phyloP scores from a whole-genome alignment of 495 filamentous ascomycete genomes.

The Hypoxylon perforatum region DNA sequence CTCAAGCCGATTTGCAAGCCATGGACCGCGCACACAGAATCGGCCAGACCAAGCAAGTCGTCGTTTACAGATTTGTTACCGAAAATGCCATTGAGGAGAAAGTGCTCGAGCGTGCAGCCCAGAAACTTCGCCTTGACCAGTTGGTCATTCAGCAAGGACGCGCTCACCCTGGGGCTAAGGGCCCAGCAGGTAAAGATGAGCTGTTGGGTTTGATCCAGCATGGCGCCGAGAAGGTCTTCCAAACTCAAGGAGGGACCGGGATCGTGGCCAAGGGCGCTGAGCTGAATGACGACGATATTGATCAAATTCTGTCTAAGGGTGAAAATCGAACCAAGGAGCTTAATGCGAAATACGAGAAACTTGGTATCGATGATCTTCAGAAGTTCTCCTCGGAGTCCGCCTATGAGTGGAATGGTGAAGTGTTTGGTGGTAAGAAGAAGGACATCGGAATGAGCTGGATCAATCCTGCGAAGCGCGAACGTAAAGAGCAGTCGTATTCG shows the following conservation, averaged over 20 bases:
- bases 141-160: conserved; percentile 99
- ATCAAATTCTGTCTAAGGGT: conserved; percentile 84
- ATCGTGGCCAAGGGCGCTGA: conserved; percentile 69
- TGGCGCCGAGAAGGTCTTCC: conserved; percentile 93
- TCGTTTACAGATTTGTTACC: conserved; percentile 95
- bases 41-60: conserved; percentile 97
- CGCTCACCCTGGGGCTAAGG: conserved; percentile 89
- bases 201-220: conserved; percentile 98
- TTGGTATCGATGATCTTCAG: conserved; percentile 97
- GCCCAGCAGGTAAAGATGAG: conserved; percentile 91
- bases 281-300: conserved; percentile 87
- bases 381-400: conserved; percentile 97
- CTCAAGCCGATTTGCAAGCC: conserved; percentile 96
- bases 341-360: conserved; percentile 92
- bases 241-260: conserved; percentile 70
- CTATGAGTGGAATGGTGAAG: conserved; percentile 98
- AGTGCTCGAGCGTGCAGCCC: conserved; percentile 95
- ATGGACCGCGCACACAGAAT: conserved; percentile 99
- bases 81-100: conserved; percentile 99
- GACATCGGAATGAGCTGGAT: conserved; percentile 97
- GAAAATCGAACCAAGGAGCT: conserved; percentile 90
- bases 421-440: conserved; percentile 89
- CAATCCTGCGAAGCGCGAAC: conserved; percentile 97
- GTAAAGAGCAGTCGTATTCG: conserved; percentile 97
- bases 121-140: conserved; percentile 96